Base-by-base conservation (phyloP, 352 stramenopile species). In the Phytopythium chamaehyphon region DNA sequence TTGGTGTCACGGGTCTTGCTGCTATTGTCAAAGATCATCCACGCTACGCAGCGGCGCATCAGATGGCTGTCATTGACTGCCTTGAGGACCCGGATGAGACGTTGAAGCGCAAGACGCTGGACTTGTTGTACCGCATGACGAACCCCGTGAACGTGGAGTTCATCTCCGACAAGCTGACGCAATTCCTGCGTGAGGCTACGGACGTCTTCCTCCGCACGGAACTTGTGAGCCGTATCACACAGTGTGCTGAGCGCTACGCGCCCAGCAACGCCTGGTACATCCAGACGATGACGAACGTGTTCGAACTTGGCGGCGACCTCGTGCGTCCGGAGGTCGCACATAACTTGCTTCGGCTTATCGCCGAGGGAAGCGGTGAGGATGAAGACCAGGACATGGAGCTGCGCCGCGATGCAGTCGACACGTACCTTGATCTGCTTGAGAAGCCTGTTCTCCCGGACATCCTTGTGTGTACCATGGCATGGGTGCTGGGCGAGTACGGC, bases 121-220 rank as follows among this genome's bases (percentile, higher is more conserved):
- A 99, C 59, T 59, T 98, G 58, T 67, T 98, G 16, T 97, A 96
- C 63, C 82, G 93, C 58, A 99, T 99, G 97, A 99, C 95, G 21
- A 99, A 99, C 79, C 96, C 96, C 2, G 96, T 99, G 45, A 99
- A 99, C 70, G 97, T 99, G 7, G 96, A 99, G 72, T 99, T 99
- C 62, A 99, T 99, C 67, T 94, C 93, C 3, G 96, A 99, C 50
- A 99, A 99, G 65, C 83, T 99, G 26, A 89, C 99, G 21, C 86
- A 97, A 58, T 98, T 98, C 58, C 69, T 99, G 63, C 76, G 90
- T 42, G 88, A 95, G 51, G 96, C 97, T 2, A 98, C 88, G 6
- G 97, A 99, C 63, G 88, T 97, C n/a, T 99, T 99, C 61, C 67
- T 99, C 21, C 96, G 96, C 15, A 91, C 91, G 26, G 96, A 99